Percentiles rank a stretch among this genome's conserved stretches.
Conservation (phyloP, 225 moss, liverwort and hornwort genomes). For the Rhytidiadelphus loreus region DNA sequence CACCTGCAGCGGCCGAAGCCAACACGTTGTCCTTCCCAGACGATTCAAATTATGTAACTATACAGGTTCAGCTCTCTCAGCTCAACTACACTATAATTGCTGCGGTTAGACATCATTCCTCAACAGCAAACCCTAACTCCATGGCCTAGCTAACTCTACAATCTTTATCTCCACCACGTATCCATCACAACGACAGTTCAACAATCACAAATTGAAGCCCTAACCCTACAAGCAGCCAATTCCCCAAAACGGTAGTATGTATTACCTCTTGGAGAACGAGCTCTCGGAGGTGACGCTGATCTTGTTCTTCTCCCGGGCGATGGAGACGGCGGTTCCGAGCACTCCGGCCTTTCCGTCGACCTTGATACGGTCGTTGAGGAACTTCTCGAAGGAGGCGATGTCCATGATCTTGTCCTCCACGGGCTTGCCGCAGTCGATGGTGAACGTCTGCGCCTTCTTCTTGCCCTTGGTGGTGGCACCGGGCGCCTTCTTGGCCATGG, state of each 20-base stretch:
- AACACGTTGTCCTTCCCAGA: slow-evolving; percentile 46
- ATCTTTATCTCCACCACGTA: background rate
- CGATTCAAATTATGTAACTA: slow-evolving; percentile 27
- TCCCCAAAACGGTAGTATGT: too few relatives aligned
- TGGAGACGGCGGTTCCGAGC: slow-evolving; percentile 54
- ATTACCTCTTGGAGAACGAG: slow-evolving; percentile 71
- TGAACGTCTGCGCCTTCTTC: slow-evolving; percentile 77
- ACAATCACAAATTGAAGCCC: background rate
- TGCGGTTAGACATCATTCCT: background rate
- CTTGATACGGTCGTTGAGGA: slow-evolving; percentile 75
- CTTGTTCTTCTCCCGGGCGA: slow-evolving; percentile 75
- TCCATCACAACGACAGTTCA: background rate
- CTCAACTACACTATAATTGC: background rate
- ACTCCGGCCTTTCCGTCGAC: slow-evolving; percentile 79
- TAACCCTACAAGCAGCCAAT: background rate
- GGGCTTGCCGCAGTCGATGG: slow-evolving; percentile 83
- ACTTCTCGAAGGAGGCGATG: slow-evolving; percentile 84
- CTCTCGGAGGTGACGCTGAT: slow-evolving; percentile 75
- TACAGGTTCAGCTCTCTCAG: background rate
- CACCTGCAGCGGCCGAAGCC: slow-evolving; percentile 35
- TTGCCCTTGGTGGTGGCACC: slow-evolving; percentile 36
- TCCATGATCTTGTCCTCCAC: slow-evolving; percentile 95
- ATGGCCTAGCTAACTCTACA: background rate
- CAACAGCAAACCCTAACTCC: background rate
- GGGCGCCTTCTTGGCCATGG: slow-evolving; percentile 24